Percentiles rank a stretch among this genome's conserved stretches.
phyloP scores from a whole-genome alignment of 2,329 filamentous ascomycete species.

The Monosporascus sp. region DNA sequence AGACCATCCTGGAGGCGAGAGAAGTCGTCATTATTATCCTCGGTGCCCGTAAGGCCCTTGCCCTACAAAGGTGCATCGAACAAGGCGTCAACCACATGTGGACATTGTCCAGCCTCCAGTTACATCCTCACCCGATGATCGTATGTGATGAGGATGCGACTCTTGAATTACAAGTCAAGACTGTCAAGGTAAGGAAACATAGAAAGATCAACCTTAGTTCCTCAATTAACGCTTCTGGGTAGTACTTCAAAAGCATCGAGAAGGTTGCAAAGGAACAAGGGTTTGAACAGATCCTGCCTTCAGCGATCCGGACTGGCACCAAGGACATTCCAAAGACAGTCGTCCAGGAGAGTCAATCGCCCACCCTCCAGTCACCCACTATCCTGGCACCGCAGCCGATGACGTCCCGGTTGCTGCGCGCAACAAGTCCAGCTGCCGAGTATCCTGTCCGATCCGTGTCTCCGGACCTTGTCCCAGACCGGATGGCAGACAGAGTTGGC shows the following conservation, averaged over 20 bases:
- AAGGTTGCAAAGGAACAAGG: slow-evolving; percentile 53
- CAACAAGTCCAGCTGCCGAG: slow-evolving; percentile 46
- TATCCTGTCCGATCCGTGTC: slow-evolving; percentile 51
- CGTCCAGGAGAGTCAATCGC: slow-evolving; percentile 38
- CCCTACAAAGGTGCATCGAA: slow-evolving; percentile 75
- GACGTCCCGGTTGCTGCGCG: slow-evolving; percentile 49
- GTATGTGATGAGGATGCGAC: slow-evolving; percentile 80
- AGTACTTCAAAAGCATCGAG: slow-evolving; percentile 70
- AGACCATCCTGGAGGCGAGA: slow-evolving; percentile 74
- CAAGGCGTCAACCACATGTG: slow-evolving; percentile 86
- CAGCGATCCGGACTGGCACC: slow-evolving; percentile 50
- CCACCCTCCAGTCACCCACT: slow-evolving; percentile 31
- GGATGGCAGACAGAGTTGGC: slow-evolving; percentile 54
- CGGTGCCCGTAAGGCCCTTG: slow-evolving; percentile 74
- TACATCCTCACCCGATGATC: slow-evolving; percentile 76
- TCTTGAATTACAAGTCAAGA: slow-evolving; percentile 67
- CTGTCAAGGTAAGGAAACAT: slow-evolving; percentile 48
- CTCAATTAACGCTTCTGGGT: slow-evolving; percentile 3
- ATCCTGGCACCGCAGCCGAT: slow-evolving; percentile 51
- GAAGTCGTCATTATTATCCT: slow-evolving; percentile 81
- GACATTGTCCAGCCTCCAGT: slow-evolving; percentile 75
- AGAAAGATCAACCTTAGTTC: not conserved
- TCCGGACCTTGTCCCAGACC: slow-evolving; percentile 56
- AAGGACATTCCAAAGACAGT: slow-evolving; percentile 30
- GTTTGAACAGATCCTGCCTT: slow-evolving; percentile 54